These are phyloP conservation scores for Phellopilus nigrolimitatus DNA, from an alignment of 1,284 basidiomycete genomes.

Conservation along the genomic window DNA sequence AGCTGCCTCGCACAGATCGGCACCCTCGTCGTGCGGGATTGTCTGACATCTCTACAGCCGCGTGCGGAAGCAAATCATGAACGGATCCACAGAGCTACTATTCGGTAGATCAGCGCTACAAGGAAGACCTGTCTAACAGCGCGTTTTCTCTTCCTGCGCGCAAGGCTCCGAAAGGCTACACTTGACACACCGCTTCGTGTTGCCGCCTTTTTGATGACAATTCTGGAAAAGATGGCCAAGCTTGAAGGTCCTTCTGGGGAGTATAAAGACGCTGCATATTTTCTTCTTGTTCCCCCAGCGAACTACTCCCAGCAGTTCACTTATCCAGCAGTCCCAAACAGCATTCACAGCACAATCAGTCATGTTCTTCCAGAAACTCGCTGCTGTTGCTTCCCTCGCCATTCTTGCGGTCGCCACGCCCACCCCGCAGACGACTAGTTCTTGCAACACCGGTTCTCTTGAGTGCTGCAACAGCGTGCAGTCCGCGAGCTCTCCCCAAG, in stretches of 20 bases:
- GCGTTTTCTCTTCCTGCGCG: too few species aligned
- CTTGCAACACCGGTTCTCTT: conserved; percentile 17
- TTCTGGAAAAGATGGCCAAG: not conserved
- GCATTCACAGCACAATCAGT: not conserved
- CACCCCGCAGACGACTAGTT: not conserved
- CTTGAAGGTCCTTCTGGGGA: not conserved
- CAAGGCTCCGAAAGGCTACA: too few species aligned
- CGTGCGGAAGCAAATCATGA: too few species aligned
- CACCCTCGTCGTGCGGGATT: too few species aligned
- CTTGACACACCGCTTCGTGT: too few species aligned
- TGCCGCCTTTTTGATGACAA: not conserved
- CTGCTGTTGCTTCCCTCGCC: conserved; percentile 18
- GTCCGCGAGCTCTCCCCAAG: not conserved
- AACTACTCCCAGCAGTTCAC: not conserved
- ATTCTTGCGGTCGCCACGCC: conserved; percentile 21
- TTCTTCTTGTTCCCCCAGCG: not conserved
- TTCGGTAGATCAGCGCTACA: too few species aligned
- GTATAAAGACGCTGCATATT: not conserved
- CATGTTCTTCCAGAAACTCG: conserved; percentile 19
- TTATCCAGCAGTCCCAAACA: not conserved
- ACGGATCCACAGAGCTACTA: too few species aligned
- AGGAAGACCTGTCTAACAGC: too few species aligned
- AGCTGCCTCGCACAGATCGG: too few species aligned
- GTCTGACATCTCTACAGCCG: too few species aligned
- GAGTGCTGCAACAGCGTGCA: conserved; percentile 20